Evolutionary conservation across 257 asterid species (phyloP).

Genomic region (Solanum clarkiae): DNA sequence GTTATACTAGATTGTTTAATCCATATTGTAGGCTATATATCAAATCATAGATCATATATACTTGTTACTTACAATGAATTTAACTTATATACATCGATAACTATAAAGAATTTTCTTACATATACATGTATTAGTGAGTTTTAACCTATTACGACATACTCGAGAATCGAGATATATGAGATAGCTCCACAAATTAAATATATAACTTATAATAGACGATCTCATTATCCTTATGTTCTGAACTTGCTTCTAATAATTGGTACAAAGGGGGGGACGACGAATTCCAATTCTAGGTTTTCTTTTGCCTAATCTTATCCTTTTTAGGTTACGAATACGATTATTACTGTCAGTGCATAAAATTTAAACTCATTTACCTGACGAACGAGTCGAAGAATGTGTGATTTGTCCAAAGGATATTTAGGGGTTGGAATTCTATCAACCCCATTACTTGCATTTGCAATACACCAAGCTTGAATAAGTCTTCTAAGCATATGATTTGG

Average conservation of each 20-base stretch:
- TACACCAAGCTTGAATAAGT: slow-evolving; percentile 48
- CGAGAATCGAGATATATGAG: no score
- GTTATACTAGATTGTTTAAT: neutral
- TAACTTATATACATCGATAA: neutral
- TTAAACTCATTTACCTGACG: neutral
- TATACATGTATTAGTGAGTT: neutral
- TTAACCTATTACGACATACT: neutral
- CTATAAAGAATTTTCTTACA: neutral
- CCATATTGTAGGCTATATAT: neutral
- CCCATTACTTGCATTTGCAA: slow-evolving; percentile 11
- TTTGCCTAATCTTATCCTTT: no score
- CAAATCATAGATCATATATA: neutral
- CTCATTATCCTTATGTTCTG: no score
- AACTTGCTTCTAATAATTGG: no score
- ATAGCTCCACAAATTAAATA: no score
- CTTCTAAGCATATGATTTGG: slow-evolving; percentile 57
- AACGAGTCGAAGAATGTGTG: slow-evolving; percentile 10
- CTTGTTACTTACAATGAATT: neutral
- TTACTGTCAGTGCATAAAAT: neutral
- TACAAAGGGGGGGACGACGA: no score
- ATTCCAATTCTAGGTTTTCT: no score
- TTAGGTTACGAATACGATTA: neutral
- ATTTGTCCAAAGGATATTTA: slow-evolving; percentile 10
- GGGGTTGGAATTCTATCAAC: slow-evolving; percentile 30
- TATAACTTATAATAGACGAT: no score